Percentiles rank a stretch among this genome's conserved stretches.
Conservation (phyloP, 345 rosid genomes). For the Noccaea bulbosa region DNA sequence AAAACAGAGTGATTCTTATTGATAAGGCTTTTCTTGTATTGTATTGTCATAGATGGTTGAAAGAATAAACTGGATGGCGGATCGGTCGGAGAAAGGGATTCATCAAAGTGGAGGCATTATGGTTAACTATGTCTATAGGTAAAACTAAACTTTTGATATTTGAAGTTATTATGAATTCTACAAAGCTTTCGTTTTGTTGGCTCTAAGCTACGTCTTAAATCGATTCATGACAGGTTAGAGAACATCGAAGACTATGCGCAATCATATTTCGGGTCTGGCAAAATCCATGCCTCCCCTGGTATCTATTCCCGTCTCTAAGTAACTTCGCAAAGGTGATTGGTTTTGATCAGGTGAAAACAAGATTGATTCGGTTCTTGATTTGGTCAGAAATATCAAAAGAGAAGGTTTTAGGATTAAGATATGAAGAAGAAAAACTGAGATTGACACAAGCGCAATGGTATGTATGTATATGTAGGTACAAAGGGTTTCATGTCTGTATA, state of each 20-base stretch:
- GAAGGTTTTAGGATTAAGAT: not conserved
- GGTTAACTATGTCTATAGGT: conserved; percentile 96
- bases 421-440: not conserved
- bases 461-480: conserved; percentile 30
- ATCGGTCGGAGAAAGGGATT: conserved; percentile 71
- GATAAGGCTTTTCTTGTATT: not conserved
- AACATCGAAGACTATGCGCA: conserved; percentile 82
- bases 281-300: conserved; percentile 68
- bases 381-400: not conserved
- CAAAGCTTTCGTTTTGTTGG: not conserved
- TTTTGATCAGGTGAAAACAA: not conserved
- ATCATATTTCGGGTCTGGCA: conserved; percentile 67
- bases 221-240: conserved; percentile 56
- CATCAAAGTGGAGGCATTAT: conserved; percentile 80
- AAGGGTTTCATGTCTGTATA: conserved; percentile 23
- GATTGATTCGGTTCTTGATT: conserved; percentile 4
- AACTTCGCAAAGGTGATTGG: not conserved
- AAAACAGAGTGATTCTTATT: not conserved
- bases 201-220: not conserved
- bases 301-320: conserved; percentile 41
- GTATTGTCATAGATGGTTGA: conserved; percentile 69
- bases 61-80: conserved; percentile 98
- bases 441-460: conserved; percentile 21
- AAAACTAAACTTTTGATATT: conserved; percentile 1
- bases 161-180: not conserved